A percentile compares a stretch with the other conserved stretches of the same genome.
Conservation (phyloP, 129 eudicot species). For the Flaveria trinervia region DNA sequence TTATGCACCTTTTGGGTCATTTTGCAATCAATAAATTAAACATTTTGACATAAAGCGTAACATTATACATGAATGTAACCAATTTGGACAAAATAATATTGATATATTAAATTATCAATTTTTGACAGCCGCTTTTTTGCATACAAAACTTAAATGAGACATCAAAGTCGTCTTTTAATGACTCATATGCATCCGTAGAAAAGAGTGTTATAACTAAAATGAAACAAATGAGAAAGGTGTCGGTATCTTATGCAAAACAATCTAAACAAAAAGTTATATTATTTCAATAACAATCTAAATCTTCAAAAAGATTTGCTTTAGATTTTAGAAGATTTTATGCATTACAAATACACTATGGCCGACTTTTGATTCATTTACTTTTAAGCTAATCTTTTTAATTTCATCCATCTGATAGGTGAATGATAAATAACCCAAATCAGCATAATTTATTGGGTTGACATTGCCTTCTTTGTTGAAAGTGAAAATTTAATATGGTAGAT, state of each 20-base stretch:
- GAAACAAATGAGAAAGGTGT: background rate
- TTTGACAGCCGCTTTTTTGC: background rate
- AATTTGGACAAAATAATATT: background rate
- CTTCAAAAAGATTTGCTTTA: background rate
- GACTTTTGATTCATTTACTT: background rate
- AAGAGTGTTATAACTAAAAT: background rate
- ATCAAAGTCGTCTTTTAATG: background rate
- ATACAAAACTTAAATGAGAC: background rate
- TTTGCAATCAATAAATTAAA: background rate
- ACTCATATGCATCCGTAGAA: background rate
- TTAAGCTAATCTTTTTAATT: background rate
- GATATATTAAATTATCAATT: background rate
- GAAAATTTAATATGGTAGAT: slow-evolving; percentile 3
- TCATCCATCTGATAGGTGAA: background rate
- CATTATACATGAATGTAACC: background rate
- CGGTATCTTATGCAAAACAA: background rate
- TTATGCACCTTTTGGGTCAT: background rate
- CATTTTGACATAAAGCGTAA: background rate
- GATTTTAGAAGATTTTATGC: background rate
- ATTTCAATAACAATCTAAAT: background rate
- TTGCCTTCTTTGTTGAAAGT: background rate
- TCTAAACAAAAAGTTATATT: background rate
- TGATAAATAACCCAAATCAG: background rate
- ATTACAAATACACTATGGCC: background rate
- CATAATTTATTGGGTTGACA: background rate